A percentile compares a stretch with the other conserved stretches of the same genome.
phyloP scores from a whole-genome alignment of 805 yeast species.

The Ogataea siamensis region DNA sequence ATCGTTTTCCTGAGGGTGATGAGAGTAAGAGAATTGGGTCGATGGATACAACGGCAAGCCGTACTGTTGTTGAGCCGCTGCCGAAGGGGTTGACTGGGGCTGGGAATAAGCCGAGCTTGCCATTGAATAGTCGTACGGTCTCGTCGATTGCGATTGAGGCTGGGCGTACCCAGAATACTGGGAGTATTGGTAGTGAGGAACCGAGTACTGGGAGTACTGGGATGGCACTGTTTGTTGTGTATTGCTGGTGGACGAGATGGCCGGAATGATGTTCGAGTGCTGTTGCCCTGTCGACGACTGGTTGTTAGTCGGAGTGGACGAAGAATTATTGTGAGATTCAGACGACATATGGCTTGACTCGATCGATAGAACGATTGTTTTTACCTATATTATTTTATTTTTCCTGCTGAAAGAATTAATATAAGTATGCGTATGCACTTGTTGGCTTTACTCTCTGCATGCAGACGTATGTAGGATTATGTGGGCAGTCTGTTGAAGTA shows the following conservation, averaged over 20 bases:
- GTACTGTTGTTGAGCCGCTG: slow-evolving; percentile 20
- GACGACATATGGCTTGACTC: slow-evolving; percentile 18
- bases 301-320: slow-evolving; percentile 14
- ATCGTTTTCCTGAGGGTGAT: slow-evolving; percentile 22
- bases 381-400: slow-evolving; percentile 3
- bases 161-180: slow-evolving; percentile 19
- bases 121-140: slow-evolving; percentile 23
- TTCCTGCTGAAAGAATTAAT: slow-evolving; percentile 18
- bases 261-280: slow-evolving; percentile 17
- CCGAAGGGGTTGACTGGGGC: slow-evolving; percentile 15
- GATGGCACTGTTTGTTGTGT: slow-evolving; percentile 15
- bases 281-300: slow-evolving; percentile 16
- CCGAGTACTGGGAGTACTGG: slow-evolving; percentile 22
- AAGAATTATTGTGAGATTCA: slow-evolving; percentile 19
- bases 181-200: slow-evolving; percentile 24
- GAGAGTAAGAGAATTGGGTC: slow-evolving; percentile 22
- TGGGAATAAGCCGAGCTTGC: slow-evolving; percentile 16
- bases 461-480: slow-evolving; percentile 18
- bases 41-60: slow-evolving; percentile 19
- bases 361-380: slow-evolving; percentile 4
- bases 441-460: slow-evolving; percentile 17
- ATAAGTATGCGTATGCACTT: slow-evolving; percentile 20
- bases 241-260: slow-evolving; percentile 15
- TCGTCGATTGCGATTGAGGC: slow-evolving; percentile 14
- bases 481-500: slow-evolving; percentile 9